phyloP scores from a whole-genome alignment of 148 eudicot genomes.

The Polygonum aviculare region DNA sequence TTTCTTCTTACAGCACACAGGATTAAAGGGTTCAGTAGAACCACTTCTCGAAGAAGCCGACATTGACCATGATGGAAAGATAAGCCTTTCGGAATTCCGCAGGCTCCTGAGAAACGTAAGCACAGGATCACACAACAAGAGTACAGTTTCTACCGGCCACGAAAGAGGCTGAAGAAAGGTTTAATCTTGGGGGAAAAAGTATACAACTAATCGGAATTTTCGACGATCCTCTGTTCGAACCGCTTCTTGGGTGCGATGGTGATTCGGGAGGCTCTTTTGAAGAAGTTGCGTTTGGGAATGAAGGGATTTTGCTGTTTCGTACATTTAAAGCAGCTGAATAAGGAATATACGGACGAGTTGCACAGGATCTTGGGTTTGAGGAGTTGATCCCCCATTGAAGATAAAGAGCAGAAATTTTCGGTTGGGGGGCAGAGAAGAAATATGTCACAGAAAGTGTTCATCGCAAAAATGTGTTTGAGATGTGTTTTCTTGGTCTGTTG shows the following conservation, averaged over 20 bases:
- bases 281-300: not conserved
- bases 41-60: conserved; percentile 92
- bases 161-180: not conserved
- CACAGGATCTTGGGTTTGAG: not conserved
- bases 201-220: not conserved
- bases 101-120: conserved; percentile 85
- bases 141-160: conserved; percentile 22
- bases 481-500: not conserved
- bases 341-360: not conserved
- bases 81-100: conserved; percentile 83
- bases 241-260: not conserved
- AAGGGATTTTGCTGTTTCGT: not conserved
- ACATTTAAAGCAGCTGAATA: too few species aligned
- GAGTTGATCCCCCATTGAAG: not conserved
- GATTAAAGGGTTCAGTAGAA: conserved; percentile 79
- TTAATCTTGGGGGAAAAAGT: not conserved
- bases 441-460: not conserved
- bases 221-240: not conserved
- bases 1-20: conserved; percentile 52
- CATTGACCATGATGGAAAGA: conserved; percentile 80
- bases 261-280: not conserved
- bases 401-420: not conserved
- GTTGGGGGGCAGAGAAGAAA: not conserved
- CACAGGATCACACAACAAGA: conserved; percentile 40
- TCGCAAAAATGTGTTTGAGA: not conserved